Evolutionary conservation across 441 rosid species (phyloP).

Genomic region (Populus hybrid): DNA sequence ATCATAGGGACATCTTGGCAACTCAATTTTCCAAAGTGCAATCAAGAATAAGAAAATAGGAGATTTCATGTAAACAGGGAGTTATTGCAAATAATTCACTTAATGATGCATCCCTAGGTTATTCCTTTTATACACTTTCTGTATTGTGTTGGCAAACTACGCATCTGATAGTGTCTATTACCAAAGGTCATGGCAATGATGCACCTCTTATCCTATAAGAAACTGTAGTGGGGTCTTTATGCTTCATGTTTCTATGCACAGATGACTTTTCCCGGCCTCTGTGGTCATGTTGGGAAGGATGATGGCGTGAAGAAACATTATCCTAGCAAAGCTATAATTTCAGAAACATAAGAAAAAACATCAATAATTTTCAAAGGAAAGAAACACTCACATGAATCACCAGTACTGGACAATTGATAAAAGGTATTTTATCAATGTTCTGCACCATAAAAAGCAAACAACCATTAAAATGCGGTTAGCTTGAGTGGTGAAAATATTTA

Average conservation of each 20-base stretch:
- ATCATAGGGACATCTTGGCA: background rate
- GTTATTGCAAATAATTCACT: background rate
- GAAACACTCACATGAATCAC: constrained; percentile 67
- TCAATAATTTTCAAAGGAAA: background rate
- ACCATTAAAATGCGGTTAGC: constrained; percentile 19
- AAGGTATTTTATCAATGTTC: constrained; percentile 85
- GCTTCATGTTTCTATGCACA: background rate
- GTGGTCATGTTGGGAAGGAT: background rate
- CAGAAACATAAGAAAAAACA: background rate
- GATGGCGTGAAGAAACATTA: background rate
- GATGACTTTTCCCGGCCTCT: background rate
- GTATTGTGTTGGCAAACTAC: background rate
- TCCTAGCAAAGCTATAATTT: background rate
- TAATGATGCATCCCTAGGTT: background rate
- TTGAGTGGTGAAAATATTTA: background rate
- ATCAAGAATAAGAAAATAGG: background rate
- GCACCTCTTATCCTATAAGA: background rate
- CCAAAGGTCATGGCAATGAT: background rate
- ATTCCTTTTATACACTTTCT: background rate
- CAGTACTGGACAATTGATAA: constrained; percentile 73
- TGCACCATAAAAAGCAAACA: constrained; percentile 35
- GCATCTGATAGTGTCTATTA: background rate
- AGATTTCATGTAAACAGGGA: background rate
- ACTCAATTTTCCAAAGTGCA: background rate
- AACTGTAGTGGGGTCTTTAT: background rate